A percentile compares a stretch with the other conserved stretches of the same genome.
Evolutionary conservation across 2,329 filamentous ascomycete genomes (phyloP).

Genomic region (Polychaeton citri): DNA sequence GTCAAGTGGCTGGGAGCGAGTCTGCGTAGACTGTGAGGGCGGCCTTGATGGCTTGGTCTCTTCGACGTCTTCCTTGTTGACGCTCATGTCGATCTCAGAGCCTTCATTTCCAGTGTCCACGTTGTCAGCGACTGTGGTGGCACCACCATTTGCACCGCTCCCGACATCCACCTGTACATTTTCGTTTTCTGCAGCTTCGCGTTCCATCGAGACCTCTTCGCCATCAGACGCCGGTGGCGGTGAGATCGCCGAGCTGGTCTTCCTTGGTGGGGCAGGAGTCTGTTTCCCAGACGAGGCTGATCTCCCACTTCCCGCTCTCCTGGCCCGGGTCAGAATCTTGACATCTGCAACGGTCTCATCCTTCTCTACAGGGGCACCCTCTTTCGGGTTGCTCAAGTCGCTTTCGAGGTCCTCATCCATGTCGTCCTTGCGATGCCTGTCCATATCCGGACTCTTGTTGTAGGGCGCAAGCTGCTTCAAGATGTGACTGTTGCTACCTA

Average conservation of each 20-base stretch:
- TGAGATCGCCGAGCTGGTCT: background rate
- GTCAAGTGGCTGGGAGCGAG: background rate
- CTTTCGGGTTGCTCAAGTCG: slow-evolving; percentile 2
- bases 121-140: too few species aligned
- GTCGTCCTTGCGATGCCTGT: slow-evolving; percentile 15
- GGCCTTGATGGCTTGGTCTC: slow-evolving; percentile 1
- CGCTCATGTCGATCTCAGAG: too few species aligned
- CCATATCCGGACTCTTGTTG: slow-evolving; percentile 23
- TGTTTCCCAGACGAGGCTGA: background rate
- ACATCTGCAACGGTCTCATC: slow-evolving; percentile 4
- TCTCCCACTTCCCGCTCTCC: slow-evolving; percentile 3
- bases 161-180: too few species aligned
- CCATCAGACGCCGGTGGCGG: background rate
- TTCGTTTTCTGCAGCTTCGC: too few species aligned
- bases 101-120: too few species aligned
- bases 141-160: too few species aligned
- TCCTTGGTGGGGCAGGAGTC: background rate
- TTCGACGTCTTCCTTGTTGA: background rate
- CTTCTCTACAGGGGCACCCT: slow-evolving; percentile 3
- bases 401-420: slow-evolving; percentile 18
- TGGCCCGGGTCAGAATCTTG: slow-evolving; percentile 3
- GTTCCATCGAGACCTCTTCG: too few species aligned
- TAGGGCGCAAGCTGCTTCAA: slow-evolving; percentile 25
- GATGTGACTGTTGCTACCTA: slow-evolving; percentile 21
- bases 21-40: background rate